A percentile compares a stretch with the other conserved stretches of the same genome.
Evolutionary conservation across 768 basidiomycete genomes (phyloP).

Genomic region (Tylopilus rubrobrunneus): DNA sequence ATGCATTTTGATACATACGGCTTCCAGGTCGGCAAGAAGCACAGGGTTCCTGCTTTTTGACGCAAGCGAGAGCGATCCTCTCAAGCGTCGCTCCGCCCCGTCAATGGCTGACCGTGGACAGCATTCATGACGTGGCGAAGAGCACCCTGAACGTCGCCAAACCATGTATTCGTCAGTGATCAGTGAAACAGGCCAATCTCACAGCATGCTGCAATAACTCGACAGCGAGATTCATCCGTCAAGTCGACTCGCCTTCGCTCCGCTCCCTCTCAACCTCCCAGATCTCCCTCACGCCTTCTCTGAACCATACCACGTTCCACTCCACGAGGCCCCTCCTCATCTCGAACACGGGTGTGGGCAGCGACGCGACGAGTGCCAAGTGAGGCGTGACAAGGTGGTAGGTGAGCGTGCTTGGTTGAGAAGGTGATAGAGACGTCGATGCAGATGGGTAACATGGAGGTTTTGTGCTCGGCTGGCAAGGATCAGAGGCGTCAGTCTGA

Average conservation of each 20-base stretch:
- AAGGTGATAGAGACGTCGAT: slow-evolving; percentile 56
- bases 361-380: slow-evolving; percentile 64
- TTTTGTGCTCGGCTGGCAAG: slow-evolving; percentile 27
- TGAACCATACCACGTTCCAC: slow-evolving; percentile 83
- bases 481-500: slow-evolving; percentile 3
- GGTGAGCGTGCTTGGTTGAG: slow-evolving; percentile 67
- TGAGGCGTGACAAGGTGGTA: slow-evolving; percentile 78
- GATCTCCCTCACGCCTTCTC: slow-evolving; percentile 81
- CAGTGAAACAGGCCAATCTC: neutral
- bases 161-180: neutral
- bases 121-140: too few species aligned
- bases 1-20: too few species aligned
- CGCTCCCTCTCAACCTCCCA: slow-evolving; percentile 67
- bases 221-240: neutral
- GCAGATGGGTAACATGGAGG: slow-evolving; percentile 67
- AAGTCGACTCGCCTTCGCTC: slow-evolving; percentile 20
- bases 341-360: slow-evolving; percentile 72
- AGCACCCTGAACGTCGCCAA: too few species aligned
- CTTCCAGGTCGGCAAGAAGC: too few species aligned
- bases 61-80: too few species aligned
- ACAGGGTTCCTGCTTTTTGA: too few species aligned
- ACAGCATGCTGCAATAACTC: neutral
- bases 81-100: too few species aligned
- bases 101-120: too few species aligned
- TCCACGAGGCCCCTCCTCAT: slow-evolving; percentile 73